These are phyloP conservation scores for Entomortierella chlamydospora DNA, from an alignment of 192 early-diverging fungal genomes.

Conservation along the genomic window DNA sequence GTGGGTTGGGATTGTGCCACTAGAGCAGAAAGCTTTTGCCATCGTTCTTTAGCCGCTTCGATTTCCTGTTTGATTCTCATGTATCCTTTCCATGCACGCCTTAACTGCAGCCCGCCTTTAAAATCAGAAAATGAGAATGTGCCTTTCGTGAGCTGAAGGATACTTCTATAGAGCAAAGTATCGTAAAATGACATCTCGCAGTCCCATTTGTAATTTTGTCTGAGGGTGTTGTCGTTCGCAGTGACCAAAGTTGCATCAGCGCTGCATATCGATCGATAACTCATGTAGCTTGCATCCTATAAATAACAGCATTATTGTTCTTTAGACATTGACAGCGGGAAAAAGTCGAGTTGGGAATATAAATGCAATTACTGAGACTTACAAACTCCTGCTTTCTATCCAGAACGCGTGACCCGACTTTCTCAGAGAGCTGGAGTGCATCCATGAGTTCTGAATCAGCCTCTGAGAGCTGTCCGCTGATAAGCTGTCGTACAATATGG, in stretches of 20 bases:
- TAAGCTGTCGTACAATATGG: conserved; percentile 53
- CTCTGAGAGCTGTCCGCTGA: conserved; percentile 52
- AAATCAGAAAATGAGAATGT: conserved; percentile 56
- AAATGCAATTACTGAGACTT: neutral
- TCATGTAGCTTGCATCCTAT: conserved; percentile 48
- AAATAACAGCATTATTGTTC: neutral
- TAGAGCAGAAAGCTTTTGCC: conserved; percentile 22
- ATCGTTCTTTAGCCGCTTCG: conserved; percentile 32
- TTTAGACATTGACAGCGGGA: neutral
- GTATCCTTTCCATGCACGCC: conserved; percentile 56
- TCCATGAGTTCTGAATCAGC: conserved; percentile 54
- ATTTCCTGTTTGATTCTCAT: conserved; percentile 56
- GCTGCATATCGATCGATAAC: conserved; percentile 31
- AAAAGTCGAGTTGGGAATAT: too few species aligned
- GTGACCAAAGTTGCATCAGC: conserved; percentile 26
- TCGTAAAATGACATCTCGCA: conserved; percentile 58
- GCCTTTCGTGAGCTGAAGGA: conserved; percentile 55
- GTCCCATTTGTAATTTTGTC: conserved; percentile 59
- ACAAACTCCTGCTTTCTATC: conserved; percentile 45
- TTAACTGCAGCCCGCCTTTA: conserved; percentile 52
- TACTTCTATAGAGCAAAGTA: conserved; percentile 49
- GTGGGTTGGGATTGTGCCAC: neutral
- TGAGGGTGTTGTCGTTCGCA: conserved; percentile 30
- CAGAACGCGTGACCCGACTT: conserved; percentile 38
- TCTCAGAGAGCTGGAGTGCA: conserved; percentile 45